Conservation (phyloP, 2,329 filamentous ascomycete species). For the Coleophoma crateriformis region DNA sequence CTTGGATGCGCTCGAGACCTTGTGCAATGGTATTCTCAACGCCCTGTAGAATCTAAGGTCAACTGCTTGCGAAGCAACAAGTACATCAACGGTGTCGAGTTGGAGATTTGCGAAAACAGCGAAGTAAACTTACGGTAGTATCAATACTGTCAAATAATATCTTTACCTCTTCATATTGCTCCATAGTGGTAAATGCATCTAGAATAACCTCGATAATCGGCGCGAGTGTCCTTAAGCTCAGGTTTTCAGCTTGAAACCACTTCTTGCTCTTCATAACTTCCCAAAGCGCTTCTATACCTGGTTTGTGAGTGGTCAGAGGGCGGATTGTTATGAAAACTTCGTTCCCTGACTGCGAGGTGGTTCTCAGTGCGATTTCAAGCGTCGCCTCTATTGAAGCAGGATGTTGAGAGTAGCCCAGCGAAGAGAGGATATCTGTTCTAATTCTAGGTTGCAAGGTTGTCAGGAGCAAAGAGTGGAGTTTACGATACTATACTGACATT, state of each 20-base stretch:
- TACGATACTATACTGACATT: neutral
- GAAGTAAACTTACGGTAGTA: slow-evolving; percentile 1
- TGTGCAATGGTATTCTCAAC: neutral
- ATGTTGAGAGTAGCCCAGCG: slow-evolving; percentile 1
- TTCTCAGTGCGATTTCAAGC: slow-evolving; percentile 1
- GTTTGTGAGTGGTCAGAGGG: neutral
- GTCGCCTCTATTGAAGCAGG: slow-evolving; percentile 1
- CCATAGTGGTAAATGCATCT: neutral
- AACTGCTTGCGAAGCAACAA: neutral
- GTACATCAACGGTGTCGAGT: neutral
- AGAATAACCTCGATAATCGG: slow-evolving; percentile 1
- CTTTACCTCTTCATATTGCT: slow-evolving; percentile 6
- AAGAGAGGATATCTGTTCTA: neutral
- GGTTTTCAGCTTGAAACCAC: neutral
- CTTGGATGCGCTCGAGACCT: slow-evolving; percentile 3
- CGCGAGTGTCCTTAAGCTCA: neutral
- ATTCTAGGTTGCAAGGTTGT: neutral
- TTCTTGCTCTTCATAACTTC: neutral
- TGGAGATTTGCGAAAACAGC: neutral
- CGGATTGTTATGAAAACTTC: neutral
- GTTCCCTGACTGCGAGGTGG: neutral
- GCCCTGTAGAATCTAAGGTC: neutral
- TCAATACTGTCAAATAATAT: slow-evolving; percentile 5
- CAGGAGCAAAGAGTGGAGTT: neutral
- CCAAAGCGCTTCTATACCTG: slow-evolving; percentile 6